Conservation (phyloP, 192 early-diverging fungal species). For the Thamnidium elegans region DNA sequence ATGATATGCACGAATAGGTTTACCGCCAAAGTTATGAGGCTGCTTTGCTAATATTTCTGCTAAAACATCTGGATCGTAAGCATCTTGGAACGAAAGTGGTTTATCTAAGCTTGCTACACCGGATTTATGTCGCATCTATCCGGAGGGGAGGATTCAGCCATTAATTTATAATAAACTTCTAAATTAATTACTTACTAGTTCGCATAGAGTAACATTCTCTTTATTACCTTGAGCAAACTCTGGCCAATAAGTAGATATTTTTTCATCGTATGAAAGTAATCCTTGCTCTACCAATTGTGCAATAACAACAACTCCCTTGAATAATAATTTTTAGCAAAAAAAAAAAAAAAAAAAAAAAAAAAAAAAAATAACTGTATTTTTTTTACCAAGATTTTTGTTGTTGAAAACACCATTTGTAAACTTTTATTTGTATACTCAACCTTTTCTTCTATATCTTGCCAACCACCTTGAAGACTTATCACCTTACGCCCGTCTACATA, state of each 20-base stretch:
- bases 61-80: constrained; percentile 51
- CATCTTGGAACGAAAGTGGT: constrained; percentile 40
- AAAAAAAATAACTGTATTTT: too few relatives aligned
- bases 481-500: constrained; percentile 51
- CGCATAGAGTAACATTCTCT: constrained; percentile 59
- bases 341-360: too few relatives aligned
- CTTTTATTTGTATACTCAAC: constrained; percentile 51
- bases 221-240: constrained; percentile 73
- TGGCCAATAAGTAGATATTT: constrained; percentile 64
- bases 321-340: neutral
- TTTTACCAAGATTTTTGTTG: constrained; percentile 7
- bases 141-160: too few relatives aligned
- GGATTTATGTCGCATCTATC: constrained; percentile 54
- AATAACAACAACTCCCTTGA: constrained; percentile 48
- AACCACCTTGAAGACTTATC: constrained; percentile 65
- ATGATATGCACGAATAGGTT: constrained; percentile 52
- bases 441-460: constrained; percentile 35
- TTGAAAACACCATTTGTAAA: constrained; percentile 65
- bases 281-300: constrained; percentile 57
- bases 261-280: constrained; percentile 46
- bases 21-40: constrained; percentile 63
- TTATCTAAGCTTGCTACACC: constrained; percentile 64
- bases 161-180: neutral
- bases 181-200: constrained; percentile 35
- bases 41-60: constrained; percentile 51